Percentiles rank a stretch among this genome's conserved stretches.
Conservation (phyloP, 1,139 yeast genomes). For the Kluyveromyces marxianus region DNA sequence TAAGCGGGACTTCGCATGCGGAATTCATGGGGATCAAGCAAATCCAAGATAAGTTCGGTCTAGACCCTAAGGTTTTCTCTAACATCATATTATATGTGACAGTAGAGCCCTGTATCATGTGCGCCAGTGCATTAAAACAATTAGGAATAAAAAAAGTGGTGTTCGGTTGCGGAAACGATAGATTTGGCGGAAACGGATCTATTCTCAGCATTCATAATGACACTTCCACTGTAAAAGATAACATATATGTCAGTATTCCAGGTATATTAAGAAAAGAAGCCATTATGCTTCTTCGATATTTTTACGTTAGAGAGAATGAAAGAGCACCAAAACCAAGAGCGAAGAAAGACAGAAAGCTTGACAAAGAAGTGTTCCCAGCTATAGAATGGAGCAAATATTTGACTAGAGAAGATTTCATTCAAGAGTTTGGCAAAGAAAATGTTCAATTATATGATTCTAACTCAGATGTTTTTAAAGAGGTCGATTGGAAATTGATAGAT, state of each 20-base stretch:
- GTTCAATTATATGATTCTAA: constrained; percentile 28
- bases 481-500: constrained; percentile 29
- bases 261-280: constrained; percentile 81
- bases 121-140: constrained; percentile 88
- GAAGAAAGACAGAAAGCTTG: constrained; percentile 70
- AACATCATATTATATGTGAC: constrained; percentile 73
- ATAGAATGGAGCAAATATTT: constrained; percentile 45
- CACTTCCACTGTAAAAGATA: constrained; percentile 19
- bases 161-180: constrained; percentile 89
- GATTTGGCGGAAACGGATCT: constrained; percentile 96
- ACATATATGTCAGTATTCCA: constrained; percentile 54
- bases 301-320: constrained; percentile 78
- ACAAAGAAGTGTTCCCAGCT: constrained; percentile 55
- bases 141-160: constrained; percentile 63
- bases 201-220: constrained; percentile 60
- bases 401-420: constrained; percentile 38
- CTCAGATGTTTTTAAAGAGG: constrained; percentile 19
- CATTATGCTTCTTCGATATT: constrained; percentile 66
- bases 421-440: constrained; percentile 43
- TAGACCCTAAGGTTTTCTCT: constrained; percentile 34
- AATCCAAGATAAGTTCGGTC: constrained; percentile 33
- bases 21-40: constrained; percentile 75
- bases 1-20: constrained; percentile 85
- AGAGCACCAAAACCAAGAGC: constrained; percentile 76
- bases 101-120: constrained; percentile 98